These are phyloP conservation scores for Lactifluus pinguis DNA, from an alignment of 768 basidiomycete species.

Conservation along the genomic window DNA sequence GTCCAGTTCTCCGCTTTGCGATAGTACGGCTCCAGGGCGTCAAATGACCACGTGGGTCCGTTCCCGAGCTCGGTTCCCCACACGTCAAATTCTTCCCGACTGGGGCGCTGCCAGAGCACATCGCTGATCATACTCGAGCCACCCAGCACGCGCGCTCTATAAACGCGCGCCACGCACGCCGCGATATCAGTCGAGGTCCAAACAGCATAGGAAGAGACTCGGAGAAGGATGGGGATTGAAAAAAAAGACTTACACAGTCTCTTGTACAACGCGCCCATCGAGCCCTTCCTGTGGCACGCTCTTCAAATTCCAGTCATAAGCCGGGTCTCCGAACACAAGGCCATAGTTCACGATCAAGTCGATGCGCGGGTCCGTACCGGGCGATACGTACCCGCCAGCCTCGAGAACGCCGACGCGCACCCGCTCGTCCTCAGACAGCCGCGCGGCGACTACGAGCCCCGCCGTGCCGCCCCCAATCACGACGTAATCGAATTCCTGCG, in stretches of 20 bases:
- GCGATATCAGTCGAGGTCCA: background rate
- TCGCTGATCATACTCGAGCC: slow-evolving; percentile 19
- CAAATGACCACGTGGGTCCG: slow-evolving; percentile 12
- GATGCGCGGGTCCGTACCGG: slow-evolving; percentile 13
- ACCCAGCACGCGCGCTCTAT: slow-evolving; percentile 13
- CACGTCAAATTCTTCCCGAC: slow-evolving; percentile 14
- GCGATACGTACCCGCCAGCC: slow-evolving; percentile 22
- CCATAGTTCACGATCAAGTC: slow-evolving; percentile 14
- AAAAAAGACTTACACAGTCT: slow-evolving; percentile 14
- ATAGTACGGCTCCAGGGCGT: slow-evolving; percentile 15
- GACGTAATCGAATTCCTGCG: slow-evolving; percentile 15
- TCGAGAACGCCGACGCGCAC: slow-evolving; percentile 24
- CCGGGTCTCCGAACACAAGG: slow-evolving; percentile 13
- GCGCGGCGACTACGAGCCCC: slow-evolving; percentile 26
- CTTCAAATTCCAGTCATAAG: slow-evolving; percentile 15
- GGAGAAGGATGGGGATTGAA: background rate
- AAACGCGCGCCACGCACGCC: no score
- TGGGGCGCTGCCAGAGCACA: slow-evolving; percentile 18
- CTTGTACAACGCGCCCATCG: slow-evolving; percentile 11
- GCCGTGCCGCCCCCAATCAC: slow-evolving; percentile 21
- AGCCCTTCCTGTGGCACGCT: slow-evolving; percentile 16
- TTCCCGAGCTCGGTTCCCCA: slow-evolving; percentile 17
- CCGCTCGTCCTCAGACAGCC: slow-evolving; percentile 21
- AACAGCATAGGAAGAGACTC: background rate
- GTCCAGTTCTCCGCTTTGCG: slow-evolving; percentile 19